Base-by-base conservation (phyloP, 768 basidiomycete genomes). In the Boletus huronensis region DNA sequence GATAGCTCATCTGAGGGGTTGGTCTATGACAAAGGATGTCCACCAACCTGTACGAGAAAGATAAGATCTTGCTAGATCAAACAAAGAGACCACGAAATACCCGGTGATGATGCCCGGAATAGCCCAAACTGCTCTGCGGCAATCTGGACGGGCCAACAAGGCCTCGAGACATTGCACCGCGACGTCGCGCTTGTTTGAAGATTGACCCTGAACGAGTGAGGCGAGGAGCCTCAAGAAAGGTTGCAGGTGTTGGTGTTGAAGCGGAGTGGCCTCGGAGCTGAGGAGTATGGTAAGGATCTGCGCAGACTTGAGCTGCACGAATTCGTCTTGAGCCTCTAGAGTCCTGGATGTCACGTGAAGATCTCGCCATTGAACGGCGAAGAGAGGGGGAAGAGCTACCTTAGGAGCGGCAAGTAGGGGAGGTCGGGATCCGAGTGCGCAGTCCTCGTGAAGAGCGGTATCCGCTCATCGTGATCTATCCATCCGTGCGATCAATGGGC, bases 1-100 rank as follows among this genome's bases (percentile, higher is more conserved):
- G 94, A 68, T 98, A 99, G 74, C 83, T 88, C 85, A 96, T 91
- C 73, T 99, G 97, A 19, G 95, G 91, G 21, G 85, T 83, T 16
- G 90, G 85, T 58, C 84, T 89, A 49, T 84, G 78, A 64, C 85
- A 87, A 52, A 98, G 76, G 25, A 91, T 88, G 29, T 94, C 90
- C 6, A 94, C 81, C 42, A 97, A 77, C 21, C 93, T 96, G 62
- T 8, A 31, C 8, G 23, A n/a, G 41, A 52, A 19, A 39, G 26
- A 14, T 54, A 44, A 51, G 43, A 21, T 9, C 6, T 6, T 3
- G 17, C 2, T 7, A 21, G 17, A 46, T 13, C 16, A 19, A 21
- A 25, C 2, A 7, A 13, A 16, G 21, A 9, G 4, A 17, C 0
- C 0, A 19, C 6, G 19, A 48, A 77, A 51, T 61, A 88, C 92